Conservation (phyloP, 2,329 filamentous ascomycete species). For the Calcarisporium arbuscula region DNA sequence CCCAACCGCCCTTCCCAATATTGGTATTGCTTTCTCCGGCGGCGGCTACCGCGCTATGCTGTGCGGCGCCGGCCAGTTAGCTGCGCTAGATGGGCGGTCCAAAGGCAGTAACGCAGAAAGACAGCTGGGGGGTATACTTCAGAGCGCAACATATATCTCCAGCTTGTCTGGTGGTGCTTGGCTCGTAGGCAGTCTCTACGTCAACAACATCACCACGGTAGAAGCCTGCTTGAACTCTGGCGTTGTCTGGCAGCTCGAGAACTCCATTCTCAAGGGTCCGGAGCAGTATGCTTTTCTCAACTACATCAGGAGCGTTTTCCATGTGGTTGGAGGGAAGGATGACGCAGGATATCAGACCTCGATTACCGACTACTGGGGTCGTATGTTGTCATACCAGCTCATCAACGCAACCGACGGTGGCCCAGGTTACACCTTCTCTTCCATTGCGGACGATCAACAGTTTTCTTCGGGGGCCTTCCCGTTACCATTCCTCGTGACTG, state of each 20-base stretch:
- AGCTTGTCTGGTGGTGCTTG: conserved; percentile 71
- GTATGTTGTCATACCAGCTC: conserved; percentile 70
- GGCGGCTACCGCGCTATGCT: conserved; percentile 74
- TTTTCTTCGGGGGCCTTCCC: conserved; percentile 60
- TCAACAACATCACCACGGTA: conserved; percentile 71
- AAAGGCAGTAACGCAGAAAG: conserved; percentile 43
- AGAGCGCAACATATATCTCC: conserved; percentile 67
- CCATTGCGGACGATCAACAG: conserved; percentile 43
- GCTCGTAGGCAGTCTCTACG: conserved; percentile 66
- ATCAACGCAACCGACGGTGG: conserved; percentile 67
- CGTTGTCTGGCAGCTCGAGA: conserved; percentile 29
- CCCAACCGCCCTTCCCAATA: conserved; percentile 30
- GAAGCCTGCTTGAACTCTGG: conserved; percentile 26
- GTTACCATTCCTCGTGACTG: conserved; percentile 67
- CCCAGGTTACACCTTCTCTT: conserved; percentile 69
- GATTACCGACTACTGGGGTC: conserved; percentile 77
- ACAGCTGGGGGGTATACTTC: conserved; percentile 62
- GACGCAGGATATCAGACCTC: conserved; percentile 52
- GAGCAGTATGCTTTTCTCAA: conserved; percentile 51
- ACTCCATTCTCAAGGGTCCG: conserved; percentile 29
- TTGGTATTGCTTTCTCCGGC: conserved; percentile 68
- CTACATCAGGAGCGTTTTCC: conserved; percentile 49
- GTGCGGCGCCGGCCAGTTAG: conserved; percentile 67
- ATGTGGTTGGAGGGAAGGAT: conserved; percentile 54
- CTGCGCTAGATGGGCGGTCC: conserved; percentile 67